Base-by-base conservation (phyloP, 2,329 filamentous ascomycete species). In the Pleomassaria siparia region DNA sequence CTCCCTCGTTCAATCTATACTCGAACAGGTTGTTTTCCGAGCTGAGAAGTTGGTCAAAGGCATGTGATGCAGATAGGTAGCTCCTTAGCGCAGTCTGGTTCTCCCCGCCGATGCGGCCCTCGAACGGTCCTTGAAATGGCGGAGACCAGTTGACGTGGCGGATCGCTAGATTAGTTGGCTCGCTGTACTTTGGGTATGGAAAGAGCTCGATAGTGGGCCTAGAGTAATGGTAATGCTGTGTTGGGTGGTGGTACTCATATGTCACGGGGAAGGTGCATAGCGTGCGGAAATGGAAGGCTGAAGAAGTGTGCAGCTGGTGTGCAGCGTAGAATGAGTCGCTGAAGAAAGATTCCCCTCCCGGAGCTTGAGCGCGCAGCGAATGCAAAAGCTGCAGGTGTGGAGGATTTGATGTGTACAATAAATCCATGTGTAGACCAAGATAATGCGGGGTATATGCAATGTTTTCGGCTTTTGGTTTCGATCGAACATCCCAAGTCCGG, bases 371-470 rank as follows among this genome's bases (percentile, higher is more conserved):
- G 53, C 87, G 81, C 33, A 97, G 78, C 63, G 91, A 96, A 72
- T 97, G 94, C 3, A 97, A 82, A 20, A 97, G 76, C 71, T 99
- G 92, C 43, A 94, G 82, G 25, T 86, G 84, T 0, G 92, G 92
- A 2, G 89, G 84, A 42, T 89, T 82, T 12, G 80, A 74, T 72
- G 94, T 86, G 73, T 97, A 97, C 46, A 96, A 79, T 32, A 97
- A 80, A 67, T 97, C 94, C 82, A 96, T 94, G 73, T 99, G 94
- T 40, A 96, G 84, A 13, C 88, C 89, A 1, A 97, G 83, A 62
- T 85, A 86, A 40, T 86, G 80, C 62, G 81, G 86, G 1, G 92
- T 96, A 73, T 97, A 78, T 18, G 94, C 92, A 3, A 96, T 88
- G 66, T 97, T 97, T 65, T 92, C 91, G 20, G 91, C 89, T 46